Percentiles rank a stretch among this genome's conserved stretches.
Evolutionary conservation across 148 eudicot species (phyloP).

Genomic region (Salicornia ramosissima): DNA sequence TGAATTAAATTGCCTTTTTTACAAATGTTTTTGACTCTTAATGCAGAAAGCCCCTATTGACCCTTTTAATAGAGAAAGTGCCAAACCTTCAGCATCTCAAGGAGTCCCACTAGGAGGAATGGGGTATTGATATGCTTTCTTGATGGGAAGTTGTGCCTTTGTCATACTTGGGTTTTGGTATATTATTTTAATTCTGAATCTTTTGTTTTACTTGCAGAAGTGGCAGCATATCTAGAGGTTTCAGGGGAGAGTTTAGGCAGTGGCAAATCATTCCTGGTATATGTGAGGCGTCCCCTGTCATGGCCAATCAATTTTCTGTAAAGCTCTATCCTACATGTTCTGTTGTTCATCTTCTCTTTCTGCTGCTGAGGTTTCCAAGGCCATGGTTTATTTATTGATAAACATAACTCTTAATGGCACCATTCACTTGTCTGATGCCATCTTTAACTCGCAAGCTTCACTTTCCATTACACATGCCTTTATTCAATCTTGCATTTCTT

Average conservation of each 20-base stretch:
- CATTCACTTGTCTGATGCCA: background rate
- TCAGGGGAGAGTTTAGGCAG: slow-evolving; percentile 92
- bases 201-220: slow-evolving; percentile 46
- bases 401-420: background rate
- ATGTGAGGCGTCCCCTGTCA: slow-evolving; percentile 90
- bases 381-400: background rate
- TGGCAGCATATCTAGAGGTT: slow-evolving; percentile 98
- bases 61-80: slow-evolving; percentile 74
- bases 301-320: slow-evolving; percentile 99
- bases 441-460: background rate
- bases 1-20: background rate
- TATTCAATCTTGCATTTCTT: background rate
- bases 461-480: background rate
- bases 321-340: slow-evolving; percentile 30
- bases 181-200: slow-evolving; percentile 1
- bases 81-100: slow-evolving; percentile 92
- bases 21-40: slow-evolving; percentile 11
- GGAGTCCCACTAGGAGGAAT: slow-evolving; percentile 99
- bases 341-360: background rate
- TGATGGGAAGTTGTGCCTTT: slow-evolving; percentile 16
- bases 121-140: slow-evolving; percentile 56
- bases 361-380: background rate
- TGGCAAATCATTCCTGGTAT: slow-evolving; percentile 92
- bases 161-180: slow-evolving; percentile 10
- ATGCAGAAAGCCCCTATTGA: slow-evolving; percentile 94